phyloP scores from a whole-genome alignment of 257 asterid genomes.

The Ilex asprella region DNA sequence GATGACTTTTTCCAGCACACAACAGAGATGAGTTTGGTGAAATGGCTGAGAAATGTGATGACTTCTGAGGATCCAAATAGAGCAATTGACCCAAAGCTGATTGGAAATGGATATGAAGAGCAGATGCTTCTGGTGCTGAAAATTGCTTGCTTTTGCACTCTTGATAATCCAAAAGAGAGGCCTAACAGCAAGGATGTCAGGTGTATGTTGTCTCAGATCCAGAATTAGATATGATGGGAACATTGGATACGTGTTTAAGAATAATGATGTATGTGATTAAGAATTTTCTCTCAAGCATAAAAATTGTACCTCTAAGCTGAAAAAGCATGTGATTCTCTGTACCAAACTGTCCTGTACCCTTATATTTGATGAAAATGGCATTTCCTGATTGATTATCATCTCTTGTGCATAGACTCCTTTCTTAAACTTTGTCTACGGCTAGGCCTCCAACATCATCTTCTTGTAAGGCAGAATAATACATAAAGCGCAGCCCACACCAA shows the following conservation, averaged over 20 bases:
- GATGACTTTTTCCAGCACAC: conserved; percentile 67
- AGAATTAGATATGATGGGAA: conserved; percentile 23
- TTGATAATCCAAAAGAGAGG: conserved; percentile 80
- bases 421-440: no score
- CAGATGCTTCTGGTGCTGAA: conserved; percentile 84
- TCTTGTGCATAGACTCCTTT: no score
- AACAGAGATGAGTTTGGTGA: conserved; percentile 62
- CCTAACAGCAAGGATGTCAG: conserved; percentile 71
- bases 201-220: conserved; percentile 68
- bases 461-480: no score
- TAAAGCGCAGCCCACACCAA: no score
- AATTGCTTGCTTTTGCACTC: conserved; percentile 77
- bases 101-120: conserved; percentile 69
- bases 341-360: no score
- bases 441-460: no score
- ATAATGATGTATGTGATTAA: not conserved
- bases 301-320: no score
- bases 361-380: no score
- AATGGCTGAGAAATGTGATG: conserved; percentile 87
- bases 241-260: not conserved
- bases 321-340: no score
- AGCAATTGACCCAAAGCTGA: conserved; percentile 53
- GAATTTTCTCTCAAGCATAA: not conserved
- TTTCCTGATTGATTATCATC: no score
- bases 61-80: conserved; percentile 59